Evolutionary conservation across 148 eudicot species (phyloP).

Genomic region (Diospyros kaki): DNA sequence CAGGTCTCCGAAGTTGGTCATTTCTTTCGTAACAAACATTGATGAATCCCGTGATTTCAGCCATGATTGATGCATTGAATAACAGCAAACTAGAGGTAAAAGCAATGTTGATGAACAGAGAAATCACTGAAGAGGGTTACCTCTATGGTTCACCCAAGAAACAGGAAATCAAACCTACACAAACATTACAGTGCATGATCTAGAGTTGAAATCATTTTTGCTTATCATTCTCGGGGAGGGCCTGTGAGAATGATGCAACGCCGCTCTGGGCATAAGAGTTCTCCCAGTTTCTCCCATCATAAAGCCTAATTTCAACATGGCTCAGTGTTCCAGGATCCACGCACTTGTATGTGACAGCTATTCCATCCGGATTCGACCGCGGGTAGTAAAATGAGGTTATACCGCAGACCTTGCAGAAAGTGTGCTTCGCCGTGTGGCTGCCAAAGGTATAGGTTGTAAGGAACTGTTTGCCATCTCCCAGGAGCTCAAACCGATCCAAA

Average conservation of each 20-base stretch:
- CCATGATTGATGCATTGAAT: too few relatives aligned
- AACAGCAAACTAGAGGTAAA: too few relatives aligned
- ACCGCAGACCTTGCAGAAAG: constrained; percentile 78
- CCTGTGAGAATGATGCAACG: constrained; percentile 59
- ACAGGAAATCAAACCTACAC: too few relatives aligned
- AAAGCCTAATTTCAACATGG: constrained; percentile 52
- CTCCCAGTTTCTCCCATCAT: constrained; percentile 84
- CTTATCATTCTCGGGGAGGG: not conserved
- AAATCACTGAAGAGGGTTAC: too few relatives aligned
- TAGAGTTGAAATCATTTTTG: not conserved
- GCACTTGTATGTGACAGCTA: constrained; percentile 60
- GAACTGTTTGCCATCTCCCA: constrained; percentile 55
- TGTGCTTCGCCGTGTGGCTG: constrained; percentile 82
- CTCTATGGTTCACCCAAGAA: too few relatives aligned
- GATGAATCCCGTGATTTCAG: too few relatives aligned
- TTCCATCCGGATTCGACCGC: constrained; percentile 82
- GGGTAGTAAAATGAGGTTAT: constrained; percentile 88
- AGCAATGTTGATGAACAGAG: too few relatives aligned
- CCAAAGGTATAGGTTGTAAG: constrained; percentile 76
- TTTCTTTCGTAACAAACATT: too few relatives aligned
- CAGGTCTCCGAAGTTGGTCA: not conserved
- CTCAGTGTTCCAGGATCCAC: constrained; percentile 65
- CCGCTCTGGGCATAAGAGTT: constrained; percentile 37
- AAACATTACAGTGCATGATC: too few relatives aligned
- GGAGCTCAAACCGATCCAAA: constrained; percentile 39